Evolutionary conservation across 768 basidiomycete genomes (phyloP).

Genomic region (Tricholoma furcatifolium): DNA sequence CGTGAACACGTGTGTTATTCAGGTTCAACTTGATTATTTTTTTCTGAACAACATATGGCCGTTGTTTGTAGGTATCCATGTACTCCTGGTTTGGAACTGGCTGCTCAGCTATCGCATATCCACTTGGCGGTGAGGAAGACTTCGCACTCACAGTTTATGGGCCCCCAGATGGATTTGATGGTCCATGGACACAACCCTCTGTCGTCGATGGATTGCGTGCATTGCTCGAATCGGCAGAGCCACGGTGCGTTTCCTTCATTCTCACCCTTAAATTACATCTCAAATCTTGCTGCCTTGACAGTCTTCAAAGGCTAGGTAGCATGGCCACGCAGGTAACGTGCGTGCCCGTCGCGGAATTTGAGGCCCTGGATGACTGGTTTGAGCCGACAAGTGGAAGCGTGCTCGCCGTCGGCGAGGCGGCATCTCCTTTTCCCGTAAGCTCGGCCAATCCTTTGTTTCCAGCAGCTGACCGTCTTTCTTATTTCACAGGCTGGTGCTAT

Average conservation of each 20-base stretch:
- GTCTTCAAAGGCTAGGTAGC: slow-evolving; percentile 18
- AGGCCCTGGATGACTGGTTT: slow-evolving; percentile 51
- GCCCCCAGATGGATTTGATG: slow-evolving; percentile 26
- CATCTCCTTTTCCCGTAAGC: slow-evolving; percentile 54
- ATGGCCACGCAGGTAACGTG: slow-evolving; percentile 32
- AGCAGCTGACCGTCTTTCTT: background rate
- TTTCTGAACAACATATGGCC: background rate
- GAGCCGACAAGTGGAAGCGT: slow-evolving; percentile 44
- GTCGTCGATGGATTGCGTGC: slow-evolving; percentile 30
- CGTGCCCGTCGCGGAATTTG: slow-evolving; percentile 36
- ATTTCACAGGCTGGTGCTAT: slow-evolving; percentile 47
- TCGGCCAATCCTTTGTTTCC: background rate
- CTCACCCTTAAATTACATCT: background rate
- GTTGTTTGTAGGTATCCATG: slow-evolving; percentile 23
- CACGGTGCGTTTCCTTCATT: slow-evolving; percentile 27
- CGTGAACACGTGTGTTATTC: slow-evolving; percentile 20
- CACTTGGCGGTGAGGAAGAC: slow-evolving; percentile 34
- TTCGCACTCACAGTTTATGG: slow-evolving; percentile 31
- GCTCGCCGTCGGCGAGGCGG: slow-evolving; percentile 56
- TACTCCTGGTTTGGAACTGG: slow-evolving; percentile 36
- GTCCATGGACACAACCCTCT: slow-evolving; percentile 27
- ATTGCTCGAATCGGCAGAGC: slow-evolving; percentile 31
- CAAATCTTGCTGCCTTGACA: background rate
- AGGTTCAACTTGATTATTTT: background rate
- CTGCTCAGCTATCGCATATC: slow-evolving; percentile 26